Evolutionary conservation across 2,329 filamentous ascomycete genomes (phyloP).

Genomic region (Penicillium polonicum): DNA sequence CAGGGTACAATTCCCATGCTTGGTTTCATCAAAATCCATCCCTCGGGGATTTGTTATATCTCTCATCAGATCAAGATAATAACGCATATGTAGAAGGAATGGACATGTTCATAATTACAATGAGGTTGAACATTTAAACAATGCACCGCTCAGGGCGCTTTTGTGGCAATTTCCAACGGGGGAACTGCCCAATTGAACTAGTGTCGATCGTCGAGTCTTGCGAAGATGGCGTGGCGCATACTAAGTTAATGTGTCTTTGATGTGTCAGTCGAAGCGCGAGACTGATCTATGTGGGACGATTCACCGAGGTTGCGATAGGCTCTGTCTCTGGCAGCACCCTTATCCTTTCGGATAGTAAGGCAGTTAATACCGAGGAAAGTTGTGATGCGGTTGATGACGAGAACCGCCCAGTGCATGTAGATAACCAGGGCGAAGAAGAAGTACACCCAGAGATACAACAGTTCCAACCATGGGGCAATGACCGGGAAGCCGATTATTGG

Average conservation of each 20-base stretch:
- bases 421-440: conserved; percentile 79
- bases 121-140: conserved; percentile 1
- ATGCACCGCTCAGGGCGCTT: neutral
- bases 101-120: conserved; percentile 14
- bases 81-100: neutral
- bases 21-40: neutral
- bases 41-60: neutral
- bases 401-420: conserved; percentile 88
- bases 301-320: conserved; percentile 39
- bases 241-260: conserved; percentile 10
- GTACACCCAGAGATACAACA: conserved; percentile 80
- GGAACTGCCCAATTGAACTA: neutral
- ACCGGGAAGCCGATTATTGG: conserved; percentile 71
- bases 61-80: neutral
- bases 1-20: conserved; percentile 3
- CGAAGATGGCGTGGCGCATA: neutral
- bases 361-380: conserved; percentile 91
- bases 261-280: conserved; percentile 5
- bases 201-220: neutral
- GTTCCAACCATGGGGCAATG: conserved; percentile 65
- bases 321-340: conserved; percentile 33
- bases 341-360: conserved; percentile 67
- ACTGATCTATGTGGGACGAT: conserved; percentile 12
- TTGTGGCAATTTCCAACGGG: neutral
- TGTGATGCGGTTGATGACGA: conserved; percentile 90